Percentiles rank a stretch among this genome's conserved stretches.
These are phyloP conservation scores for Trifolium dubium DNA, from an alignment of 306 rosid genomes.

Conservation along the genomic window DNA sequence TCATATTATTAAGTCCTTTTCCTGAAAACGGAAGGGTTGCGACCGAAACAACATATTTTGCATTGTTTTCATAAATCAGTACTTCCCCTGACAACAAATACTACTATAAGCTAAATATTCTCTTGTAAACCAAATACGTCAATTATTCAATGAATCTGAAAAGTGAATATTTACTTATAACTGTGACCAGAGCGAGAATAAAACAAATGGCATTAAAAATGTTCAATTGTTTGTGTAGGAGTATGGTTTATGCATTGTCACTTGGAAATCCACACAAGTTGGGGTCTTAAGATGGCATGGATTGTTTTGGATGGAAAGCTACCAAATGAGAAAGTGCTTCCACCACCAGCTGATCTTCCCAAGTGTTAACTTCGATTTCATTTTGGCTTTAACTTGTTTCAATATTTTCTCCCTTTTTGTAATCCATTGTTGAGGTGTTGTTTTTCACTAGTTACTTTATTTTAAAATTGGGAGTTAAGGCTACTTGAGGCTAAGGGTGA, in stretches of 20 bases:
- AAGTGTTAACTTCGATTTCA: conserved; percentile 41
- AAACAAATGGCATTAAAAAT: too few relatives aligned
- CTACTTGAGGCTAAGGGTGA: neutral
- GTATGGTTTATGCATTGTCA: conserved; percentile 89
- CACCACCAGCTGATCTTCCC: conserved; percentile 76
- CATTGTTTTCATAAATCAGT: too few relatives aligned
- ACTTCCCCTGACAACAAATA: too few relatives aligned
- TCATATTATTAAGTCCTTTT: too few relatives aligned
- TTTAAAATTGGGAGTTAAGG: conserved; percentile 1
- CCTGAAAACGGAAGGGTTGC: neutral
- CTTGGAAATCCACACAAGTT: conserved; percentile 67
- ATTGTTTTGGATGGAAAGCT: conserved; percentile 71
- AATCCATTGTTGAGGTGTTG: neutral
- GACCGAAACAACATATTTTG: too few relatives aligned
- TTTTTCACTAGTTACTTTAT: neutral
- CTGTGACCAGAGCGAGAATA: too few relatives aligned
- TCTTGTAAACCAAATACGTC: too few relatives aligned
- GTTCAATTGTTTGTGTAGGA: conserved; percentile 45
- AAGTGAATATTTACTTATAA: too few relatives aligned
- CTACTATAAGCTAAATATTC: too few relatives aligned
- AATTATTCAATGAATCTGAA: too few relatives aligned
- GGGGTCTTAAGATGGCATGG: conserved; percentile 86
- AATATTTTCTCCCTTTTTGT: conserved; percentile 7
- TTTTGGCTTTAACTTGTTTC: conserved; percentile 13
- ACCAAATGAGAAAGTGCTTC: conserved; percentile 64